A percentile compares a stretch with the other conserved stretches of the same genome.
phyloP scores from a whole-genome alignment of 805 yeast genomes.

The Lipomyces orientalis region DNA sequence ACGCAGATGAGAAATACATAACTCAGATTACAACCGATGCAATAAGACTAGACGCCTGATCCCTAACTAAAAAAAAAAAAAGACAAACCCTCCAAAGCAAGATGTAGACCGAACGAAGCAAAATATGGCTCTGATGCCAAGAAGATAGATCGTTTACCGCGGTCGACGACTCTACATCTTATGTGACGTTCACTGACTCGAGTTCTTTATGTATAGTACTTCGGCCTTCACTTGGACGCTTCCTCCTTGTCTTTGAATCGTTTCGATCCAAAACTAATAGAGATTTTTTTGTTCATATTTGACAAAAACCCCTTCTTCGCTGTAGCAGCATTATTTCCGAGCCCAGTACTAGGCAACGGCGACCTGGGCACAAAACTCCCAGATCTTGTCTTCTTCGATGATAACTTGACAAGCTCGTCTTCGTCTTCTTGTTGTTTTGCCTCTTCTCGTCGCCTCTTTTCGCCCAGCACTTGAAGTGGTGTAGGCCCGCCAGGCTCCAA shows the following conservation, averaged over 20 bases:
- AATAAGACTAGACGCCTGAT: background rate
- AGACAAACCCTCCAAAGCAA: background rate
- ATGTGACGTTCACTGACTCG: background rate
- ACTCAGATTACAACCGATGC: background rate
- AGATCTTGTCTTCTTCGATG: conserved; percentile 18
- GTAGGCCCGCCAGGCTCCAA: conserved; percentile 5
- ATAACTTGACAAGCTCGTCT: conserved; percentile 28
- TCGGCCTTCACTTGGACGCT: background rate
- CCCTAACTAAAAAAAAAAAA: background rate
- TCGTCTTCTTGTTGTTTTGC: conserved; percentile 29
- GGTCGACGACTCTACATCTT: too few species aligned
- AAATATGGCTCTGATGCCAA: background rate
- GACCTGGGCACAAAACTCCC: background rate
- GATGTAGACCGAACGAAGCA: background rate
- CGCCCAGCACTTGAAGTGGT: conserved; percentile 17
- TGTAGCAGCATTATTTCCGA: background rate
- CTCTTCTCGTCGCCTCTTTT: conserved; percentile 32
- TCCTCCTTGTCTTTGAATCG: conserved; percentile 10
- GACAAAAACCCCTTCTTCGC: conserved; percentile 22
- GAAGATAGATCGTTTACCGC: background rate
- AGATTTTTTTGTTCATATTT: conserved; percentile 8
- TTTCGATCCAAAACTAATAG: conserved; percentile 17
- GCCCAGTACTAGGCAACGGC: background rate
- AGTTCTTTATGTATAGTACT: background rate
- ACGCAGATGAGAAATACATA: background rate